phyloP scores from a whole-genome alignment of 768 basidiomycete species.

The Trametes cingulata region DNA sequence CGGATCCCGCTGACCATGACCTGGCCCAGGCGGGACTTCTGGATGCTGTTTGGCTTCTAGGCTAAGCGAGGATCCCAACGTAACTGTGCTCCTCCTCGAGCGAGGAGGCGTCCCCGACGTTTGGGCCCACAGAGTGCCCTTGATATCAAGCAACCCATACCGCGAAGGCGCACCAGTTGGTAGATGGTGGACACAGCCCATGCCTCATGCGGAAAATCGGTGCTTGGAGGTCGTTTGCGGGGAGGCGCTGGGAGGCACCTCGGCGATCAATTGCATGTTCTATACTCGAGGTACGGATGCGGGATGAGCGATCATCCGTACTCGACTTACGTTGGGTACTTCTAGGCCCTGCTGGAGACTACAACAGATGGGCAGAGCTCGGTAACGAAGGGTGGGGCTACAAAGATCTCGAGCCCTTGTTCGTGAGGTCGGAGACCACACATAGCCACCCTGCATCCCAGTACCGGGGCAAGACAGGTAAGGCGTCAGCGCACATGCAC shows the following conservation, averaged over 20 bases:
- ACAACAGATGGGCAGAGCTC: constrained; percentile 31
- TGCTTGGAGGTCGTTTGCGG: constrained; percentile 25
- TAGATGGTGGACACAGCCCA: constrained; percentile 13
- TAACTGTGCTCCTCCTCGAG: constrained; percentile 57
- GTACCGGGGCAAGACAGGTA: constrained; percentile 3
- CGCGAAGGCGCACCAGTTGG: constrained; percentile 19
- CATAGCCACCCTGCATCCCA: neutral
- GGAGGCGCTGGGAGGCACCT: constrained; percentile 43
- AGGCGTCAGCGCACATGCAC: neutral
- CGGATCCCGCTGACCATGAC: neutral
- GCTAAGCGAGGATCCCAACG: constrained; percentile 50
- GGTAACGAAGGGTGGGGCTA: constrained; percentile 40
- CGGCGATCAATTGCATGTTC: constrained; percentile 47
- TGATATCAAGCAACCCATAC: constrained; percentile 30
- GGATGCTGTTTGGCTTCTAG: constrained; percentile 60
- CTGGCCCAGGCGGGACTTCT: constrained; percentile 45
- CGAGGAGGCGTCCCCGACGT: constrained; percentile 39
- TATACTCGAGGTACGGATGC: constrained; percentile 30
- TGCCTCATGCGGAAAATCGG: neutral
- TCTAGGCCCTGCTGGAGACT: constrained; percentile 29
- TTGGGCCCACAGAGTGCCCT: constrained; percentile 27
- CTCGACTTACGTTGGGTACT: neutral
- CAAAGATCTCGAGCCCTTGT: constrained; percentile 36
- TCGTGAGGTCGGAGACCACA: constrained; percentile 34
- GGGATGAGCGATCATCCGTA: too few relatives aligned